These are phyloP conservation scores for Tubosaeta sp. DNA, from an alignment of 768 basidiomycete species.

Conservation along the genomic window DNA sequence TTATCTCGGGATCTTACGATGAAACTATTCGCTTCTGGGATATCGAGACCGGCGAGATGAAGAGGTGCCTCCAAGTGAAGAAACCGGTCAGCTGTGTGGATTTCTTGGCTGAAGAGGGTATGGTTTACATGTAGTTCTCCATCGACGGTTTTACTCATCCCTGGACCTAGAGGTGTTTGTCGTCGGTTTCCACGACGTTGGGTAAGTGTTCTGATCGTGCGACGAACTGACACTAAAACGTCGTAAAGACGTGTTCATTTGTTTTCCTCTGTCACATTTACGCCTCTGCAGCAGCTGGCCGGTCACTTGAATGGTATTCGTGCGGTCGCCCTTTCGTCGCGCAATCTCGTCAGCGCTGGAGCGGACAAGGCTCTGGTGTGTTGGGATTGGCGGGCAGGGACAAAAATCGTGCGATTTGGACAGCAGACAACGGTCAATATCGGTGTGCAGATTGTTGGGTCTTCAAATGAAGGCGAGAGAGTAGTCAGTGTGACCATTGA, in stretches of 20 bases:
- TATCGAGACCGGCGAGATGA: slow-evolving; percentile 58
- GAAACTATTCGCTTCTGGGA: slow-evolving; percentile 95
- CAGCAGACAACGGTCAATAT: slow-evolving; percentile 92
- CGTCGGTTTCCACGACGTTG: slow-evolving; percentile 90
- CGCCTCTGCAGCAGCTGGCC: slow-evolving; percentile 76
- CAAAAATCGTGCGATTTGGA: slow-evolving; percentile 86
- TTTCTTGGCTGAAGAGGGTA: slow-evolving; percentile 77
- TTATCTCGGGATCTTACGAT: slow-evolving; percentile 89
- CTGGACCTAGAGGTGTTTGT: slow-evolving; percentile 70
- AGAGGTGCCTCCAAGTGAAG: slow-evolving; percentile 78
- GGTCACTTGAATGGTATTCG: slow-evolving; percentile 89
- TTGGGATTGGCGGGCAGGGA: slow-evolving; percentile 88
- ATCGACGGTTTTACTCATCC: slow-evolving; percentile 3
- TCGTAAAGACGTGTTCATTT: slow-evolving; percentile 73
- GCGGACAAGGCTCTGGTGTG: slow-evolving; percentile 70
- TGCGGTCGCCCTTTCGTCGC: slow-evolving; percentile 80
- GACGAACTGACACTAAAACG: slow-evolving; percentile 1
- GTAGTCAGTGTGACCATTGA: slow-evolving; percentile 92
- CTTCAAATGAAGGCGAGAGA: slow-evolving; percentile 64
- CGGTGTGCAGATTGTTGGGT: slow-evolving; percentile 78
- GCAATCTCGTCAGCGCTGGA: slow-evolving; percentile 83
- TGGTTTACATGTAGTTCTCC: slow-evolving; percentile 9
- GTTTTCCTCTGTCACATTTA: slow-evolving; percentile 81
- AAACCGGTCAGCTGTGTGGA: slow-evolving; percentile 91
- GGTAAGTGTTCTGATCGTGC: slow-evolving; percentile 44